Evolutionary conservation across 768 basidiomycete species (phyloP).

Genomic region (Cyclocybe aegerita): DNA sequence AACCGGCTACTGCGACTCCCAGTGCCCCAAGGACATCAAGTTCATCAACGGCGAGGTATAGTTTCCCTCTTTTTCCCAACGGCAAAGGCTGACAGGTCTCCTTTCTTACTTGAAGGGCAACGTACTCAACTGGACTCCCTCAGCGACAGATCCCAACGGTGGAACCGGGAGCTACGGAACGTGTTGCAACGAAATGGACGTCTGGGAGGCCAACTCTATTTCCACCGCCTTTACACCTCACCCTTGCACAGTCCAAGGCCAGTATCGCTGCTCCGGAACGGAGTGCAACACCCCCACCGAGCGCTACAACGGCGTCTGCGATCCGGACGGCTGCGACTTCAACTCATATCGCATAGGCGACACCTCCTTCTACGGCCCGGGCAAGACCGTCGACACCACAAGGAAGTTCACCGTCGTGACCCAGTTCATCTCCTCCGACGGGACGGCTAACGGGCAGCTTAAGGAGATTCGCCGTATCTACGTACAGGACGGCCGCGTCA

Average conservation of each 20-base stretch:
- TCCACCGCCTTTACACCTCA: conserved; percentile 41
- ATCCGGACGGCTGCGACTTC: conserved; percentile 46
- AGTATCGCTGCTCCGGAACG: conserved; percentile 30
- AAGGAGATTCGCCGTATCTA: conserved; percentile 43
- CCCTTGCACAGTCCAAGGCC: conserved; percentile 32
- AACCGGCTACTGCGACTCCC: too few species aligned
- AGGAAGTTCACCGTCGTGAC: conserved; percentile 42
- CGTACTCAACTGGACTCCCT: too few species aligned
- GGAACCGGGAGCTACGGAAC: too few species aligned
- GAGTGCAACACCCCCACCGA: conserved; percentile 24
- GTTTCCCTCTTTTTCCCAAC: too few species aligned
- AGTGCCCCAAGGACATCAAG: too few species aligned
- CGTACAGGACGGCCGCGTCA: conserved; percentile 42
- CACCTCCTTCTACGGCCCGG: conserved; percentile 35
- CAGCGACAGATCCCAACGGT: too few species aligned
- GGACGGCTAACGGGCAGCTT: conserved; percentile 36
- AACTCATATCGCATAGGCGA: conserved; percentile 47
- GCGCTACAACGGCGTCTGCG: conserved; percentile 36
- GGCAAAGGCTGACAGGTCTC: too few species aligned
- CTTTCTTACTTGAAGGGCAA: too few species aligned
- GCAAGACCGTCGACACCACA: conserved; percentile 37
- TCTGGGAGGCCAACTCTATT: conserved; percentile 29
- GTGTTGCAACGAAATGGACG: too few species aligned
- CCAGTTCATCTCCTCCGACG: conserved; percentile 42
- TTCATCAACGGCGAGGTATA: too few species aligned